Percentiles rank a stretch among this genome's conserved stretches.
These are phyloP conservation scores for Grosmannia penicillata DNA, from an alignment of 2,329 filamentous ascomycete genomes.

Conservation along the genomic window DNA sequence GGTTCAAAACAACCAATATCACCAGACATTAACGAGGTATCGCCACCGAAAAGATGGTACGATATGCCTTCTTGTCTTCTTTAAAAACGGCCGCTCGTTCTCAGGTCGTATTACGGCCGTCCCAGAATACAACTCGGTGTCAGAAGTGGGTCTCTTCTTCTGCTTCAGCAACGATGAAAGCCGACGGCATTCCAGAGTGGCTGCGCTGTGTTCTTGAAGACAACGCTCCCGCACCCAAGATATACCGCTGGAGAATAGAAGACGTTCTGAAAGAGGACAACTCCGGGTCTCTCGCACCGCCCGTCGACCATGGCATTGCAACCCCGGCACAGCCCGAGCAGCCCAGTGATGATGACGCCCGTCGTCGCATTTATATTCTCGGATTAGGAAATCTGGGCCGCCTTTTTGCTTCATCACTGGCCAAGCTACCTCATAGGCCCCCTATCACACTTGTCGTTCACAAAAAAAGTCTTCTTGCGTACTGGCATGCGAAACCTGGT, in stretches of 20 bases:
- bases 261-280: background rate
- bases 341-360: background rate
- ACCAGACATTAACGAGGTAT: too few species aligned
- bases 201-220: constrained; percentile 2
- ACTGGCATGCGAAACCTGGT: constrained; percentile 29
- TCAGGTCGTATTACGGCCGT: too few species aligned
- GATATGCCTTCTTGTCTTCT: too few species aligned
- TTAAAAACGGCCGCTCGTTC: too few species aligned
- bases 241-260: constrained; percentile 7
- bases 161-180: background rate
- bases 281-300: background rate
- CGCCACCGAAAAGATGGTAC: too few species aligned
- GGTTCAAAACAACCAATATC: too few species aligned
- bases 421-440: constrained; percentile 42
- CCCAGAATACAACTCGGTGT: too few species aligned
- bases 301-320: too few species aligned
- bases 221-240: constrained; percentile 1
- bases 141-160: too few species aligned
- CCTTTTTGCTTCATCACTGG: constrained; percentile 61
- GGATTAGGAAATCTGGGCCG: constrained; percentile 71
- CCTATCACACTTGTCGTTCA: constrained; percentile 74
- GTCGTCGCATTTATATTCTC: constrained; percentile 55
- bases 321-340: background rate
- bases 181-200: constrained; percentile 4
- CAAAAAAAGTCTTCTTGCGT: constrained; percentile 30